phyloP scores from a whole-genome alignment of 192 early-diverging fungal genomes.

The Phycomyces nitens region DNA sequence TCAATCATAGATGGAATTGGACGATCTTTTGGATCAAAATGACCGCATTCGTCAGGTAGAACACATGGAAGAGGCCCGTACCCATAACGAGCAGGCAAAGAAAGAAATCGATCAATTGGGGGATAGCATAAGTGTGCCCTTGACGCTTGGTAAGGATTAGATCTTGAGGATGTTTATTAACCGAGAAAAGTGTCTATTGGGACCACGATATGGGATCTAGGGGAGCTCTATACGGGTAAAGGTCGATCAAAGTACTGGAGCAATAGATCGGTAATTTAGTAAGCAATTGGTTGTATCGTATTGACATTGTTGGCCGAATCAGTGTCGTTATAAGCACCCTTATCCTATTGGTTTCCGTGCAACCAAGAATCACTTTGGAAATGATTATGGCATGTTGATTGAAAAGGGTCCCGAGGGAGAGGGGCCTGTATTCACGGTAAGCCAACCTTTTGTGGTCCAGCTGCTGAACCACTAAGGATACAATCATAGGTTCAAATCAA shows the following conservation, averaged over 20 bases:
- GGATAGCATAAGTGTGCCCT: constrained; percentile 22
- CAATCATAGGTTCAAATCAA: constrained; percentile 36
- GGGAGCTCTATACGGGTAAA: constrained; percentile 38
- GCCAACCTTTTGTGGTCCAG: neutral
- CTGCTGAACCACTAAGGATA: neutral
- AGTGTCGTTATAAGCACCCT: constrained; percentile 50
- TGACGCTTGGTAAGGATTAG: constrained; percentile 38
- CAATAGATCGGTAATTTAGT: constrained; percentile 41
- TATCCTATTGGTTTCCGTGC: constrained; percentile 52
- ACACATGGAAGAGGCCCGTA: constrained; percentile 12
- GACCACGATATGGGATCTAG: constrained; percentile 51
- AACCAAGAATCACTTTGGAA: constrained; percentile 45
- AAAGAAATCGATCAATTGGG: constrained; percentile 25
- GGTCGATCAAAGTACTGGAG: constrained; percentile 46
- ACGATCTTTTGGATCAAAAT: constrained; percentile 23
- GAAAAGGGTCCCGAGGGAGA: constrained; percentile 30
- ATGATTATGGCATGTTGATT: constrained; percentile 49
- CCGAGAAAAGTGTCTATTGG: constrained; percentile 40
- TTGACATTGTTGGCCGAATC: neutral
- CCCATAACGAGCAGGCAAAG: constrained; percentile 29
- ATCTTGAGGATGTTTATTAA: neutral
- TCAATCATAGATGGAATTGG: constrained; percentile 20
- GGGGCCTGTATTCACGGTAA: constrained; percentile 44
- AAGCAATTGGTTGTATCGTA: neutral
- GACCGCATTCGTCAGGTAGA: constrained; percentile 18